Evolutionary conservation across 305 asterid genomes (phyloP), one percentile per base, ranked within the genome.

Genomic region (Solanum chacoense): DNA sequence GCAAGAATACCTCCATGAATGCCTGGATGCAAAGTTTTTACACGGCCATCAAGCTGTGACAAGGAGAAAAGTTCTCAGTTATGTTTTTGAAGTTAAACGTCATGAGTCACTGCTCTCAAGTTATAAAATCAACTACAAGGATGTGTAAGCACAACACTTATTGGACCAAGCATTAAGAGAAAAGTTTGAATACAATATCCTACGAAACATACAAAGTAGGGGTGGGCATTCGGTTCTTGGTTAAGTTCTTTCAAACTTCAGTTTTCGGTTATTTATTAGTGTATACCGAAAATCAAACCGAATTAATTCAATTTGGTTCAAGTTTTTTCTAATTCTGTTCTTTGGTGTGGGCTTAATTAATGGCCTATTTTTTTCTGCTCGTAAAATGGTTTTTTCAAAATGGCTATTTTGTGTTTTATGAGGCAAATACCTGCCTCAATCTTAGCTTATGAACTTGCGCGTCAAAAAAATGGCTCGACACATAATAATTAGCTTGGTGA

Each of bases 1-100:
- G 99, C 99, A 91, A 97, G 98, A 90, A 97, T 97, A 84, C 98
- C 99, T 88, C 99, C 99, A 89, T 97, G 99, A 88, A 96, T 91
- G 88, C 90, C 93, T 36, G 99, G 99, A 91, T 97, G 99, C 76
- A 97, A 92, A 59, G 99, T 97, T 94, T 97, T 97, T 85, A 97
- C 99, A 90, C 99, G 99, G 11, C 99, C 99, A 91, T 97, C 99
- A 89, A 97, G 98, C 99, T 96, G 94, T 72, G 87, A 84, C 31
- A 84, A 31, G 1, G 14, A 84, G 31, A 18, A 89, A 55, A 88
- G 37, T 31, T 20, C 37, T 31, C 42, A 50, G 87, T 84, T 31
- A 32, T 50, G 31, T 45, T 84, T 50, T 31, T 55, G 74, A 84
- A 84, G 72, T 55, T 50, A 20, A 84, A 36, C 35, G 20, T 16